phyloP scores from a whole-genome alignment of 805 yeast species.

The Sugiyamaella valdiviana region DNA sequence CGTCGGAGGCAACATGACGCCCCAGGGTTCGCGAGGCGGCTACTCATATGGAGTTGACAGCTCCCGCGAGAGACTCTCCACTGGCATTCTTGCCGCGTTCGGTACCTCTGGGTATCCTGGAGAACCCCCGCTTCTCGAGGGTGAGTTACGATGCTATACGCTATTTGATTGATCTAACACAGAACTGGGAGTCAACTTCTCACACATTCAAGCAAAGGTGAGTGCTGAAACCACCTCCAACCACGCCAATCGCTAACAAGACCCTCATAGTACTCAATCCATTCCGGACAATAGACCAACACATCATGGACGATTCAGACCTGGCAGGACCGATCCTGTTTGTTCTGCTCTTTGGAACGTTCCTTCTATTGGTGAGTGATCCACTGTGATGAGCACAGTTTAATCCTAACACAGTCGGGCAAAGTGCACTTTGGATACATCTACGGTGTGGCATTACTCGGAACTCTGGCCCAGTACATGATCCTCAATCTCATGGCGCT shows the following conservation, averaged over 20 bases:
- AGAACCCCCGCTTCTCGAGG: constrained; percentile 85
- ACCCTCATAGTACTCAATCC: constrained; percentile 85
- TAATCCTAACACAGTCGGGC: constrained; percentile 44
- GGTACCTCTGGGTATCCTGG: constrained; percentile 90
- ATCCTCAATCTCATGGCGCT: constrained; percentile 81
- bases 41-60: constrained; percentile 19
- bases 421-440: constrained; percentile 95
- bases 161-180: not conserved
- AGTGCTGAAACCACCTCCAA: not conserved
- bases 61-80: constrained; percentile 42
- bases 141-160: constrained; percentile 11
- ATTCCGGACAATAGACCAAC: constrained; percentile 56
- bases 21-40: constrained; percentile 10
- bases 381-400: not conserved
- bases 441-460: constrained; percentile 91
- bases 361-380: constrained; percentile 46
- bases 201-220: constrained; percentile 62
- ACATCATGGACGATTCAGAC: constrained; percentile 81
- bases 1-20: constrained; percentile 19
- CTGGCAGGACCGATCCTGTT: constrained; percentile 92
- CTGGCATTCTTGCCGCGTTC: constrained; percentile 85
- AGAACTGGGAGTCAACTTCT: constrained; percentile 88
- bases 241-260: constrained; percentile 17
- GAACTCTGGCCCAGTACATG: constrained; percentile 76
- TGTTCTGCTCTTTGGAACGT: constrained; percentile 79